Evolutionary conservation across 225 moss, liverwort and hornwort species (phyloP), one percentile per base, ranked within the genome.

Genomic region (Sphagnum tenellum): DNA sequence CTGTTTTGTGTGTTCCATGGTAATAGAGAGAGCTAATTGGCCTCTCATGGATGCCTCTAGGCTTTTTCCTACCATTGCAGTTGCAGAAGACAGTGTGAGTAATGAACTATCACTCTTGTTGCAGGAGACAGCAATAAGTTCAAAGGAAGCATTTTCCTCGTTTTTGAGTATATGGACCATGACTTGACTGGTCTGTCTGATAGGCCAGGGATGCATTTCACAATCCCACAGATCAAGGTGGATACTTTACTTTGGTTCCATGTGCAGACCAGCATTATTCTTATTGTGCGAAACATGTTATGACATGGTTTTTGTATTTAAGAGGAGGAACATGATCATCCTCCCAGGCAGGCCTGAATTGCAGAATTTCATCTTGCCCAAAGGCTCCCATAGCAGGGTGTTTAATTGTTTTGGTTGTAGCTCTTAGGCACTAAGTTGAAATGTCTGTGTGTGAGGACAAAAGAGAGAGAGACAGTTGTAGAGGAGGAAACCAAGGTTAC

Each of bases 151-250:
- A 94, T 94, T 59, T 94, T 88, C 70, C 88, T 94, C 85, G 94
- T 94, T 52, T 94, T 94, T 67, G 94, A 94, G 66, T 94, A 94
- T 66, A 94, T 94, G 94, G 94, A 94, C 63, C 94, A 94, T 65
- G 94, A 94, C 64, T 74, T 94, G 49, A 91, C 91, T 12, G 94
- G 94, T 8, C 81, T 94, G 71, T 87, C 91, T 52, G 94, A 91
- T 73, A 88, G 91, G 69, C 94, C 91, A 66, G 94, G 89, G 66
- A 94, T 94, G 76, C 87, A 89, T 60, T 94, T 94, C 74, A 86
- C 86, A 45, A 86, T 94, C 45, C 80, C 94, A 67, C 94, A 94
- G 72, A 94, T 94, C 56, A 94, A 94, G 90, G 93, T 88, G 67
- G 55, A 14, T 48, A 29, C 52, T 60, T 45, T 56, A 8, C 8